Evolutionary conservation across 106 monocot species (phyloP).

Genomic region (Dioscorea dumetorum): DNA sequence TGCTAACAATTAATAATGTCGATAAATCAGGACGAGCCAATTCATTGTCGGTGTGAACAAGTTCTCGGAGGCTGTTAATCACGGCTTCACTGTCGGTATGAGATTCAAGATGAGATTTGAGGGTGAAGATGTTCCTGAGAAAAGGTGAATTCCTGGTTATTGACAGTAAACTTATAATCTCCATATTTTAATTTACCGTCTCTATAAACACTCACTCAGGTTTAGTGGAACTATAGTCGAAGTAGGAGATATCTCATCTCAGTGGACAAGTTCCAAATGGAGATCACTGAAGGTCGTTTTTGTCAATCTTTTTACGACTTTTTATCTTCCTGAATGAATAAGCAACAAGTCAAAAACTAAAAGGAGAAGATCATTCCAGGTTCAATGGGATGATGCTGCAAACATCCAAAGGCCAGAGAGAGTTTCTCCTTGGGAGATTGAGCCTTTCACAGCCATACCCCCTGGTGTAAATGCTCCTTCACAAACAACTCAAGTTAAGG

Average conservation of each 20-base stretch:
- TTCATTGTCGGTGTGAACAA: slow-evolving; percentile 65
- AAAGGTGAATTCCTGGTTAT: slow-evolving; percentile 26
- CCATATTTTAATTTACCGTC: background rate
- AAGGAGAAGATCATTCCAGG: slow-evolving; percentile 17
- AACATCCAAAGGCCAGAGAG: slow-evolving; percentile 47
- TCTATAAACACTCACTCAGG: slow-evolving; percentile 20
- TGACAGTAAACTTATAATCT: background rate
- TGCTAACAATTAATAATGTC: background rate
- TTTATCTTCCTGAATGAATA: too few relatives aligned
- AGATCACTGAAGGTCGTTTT: slow-evolving; percentile 57
- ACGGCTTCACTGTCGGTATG: slow-evolving; percentile 44
- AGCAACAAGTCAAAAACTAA: too few relatives aligned
- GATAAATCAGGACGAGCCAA: slow-evolving; percentile 47
- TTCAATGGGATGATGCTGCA: slow-evolving; percentile 80
- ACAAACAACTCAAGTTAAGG: slow-evolving; percentile 24
- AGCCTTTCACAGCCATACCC: slow-evolving; percentile 22
- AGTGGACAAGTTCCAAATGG: slow-evolving; percentile 77
- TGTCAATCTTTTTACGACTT: background rate
- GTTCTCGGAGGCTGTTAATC: slow-evolving; percentile 52
- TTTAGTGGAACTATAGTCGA: slow-evolving; percentile 71
- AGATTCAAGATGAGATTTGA: slow-evolving; percentile 84
- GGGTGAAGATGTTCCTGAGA: slow-evolving; percentile 79
- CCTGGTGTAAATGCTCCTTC: slow-evolving; percentile 5
- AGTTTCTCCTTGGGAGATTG: slow-evolving; percentile 84
- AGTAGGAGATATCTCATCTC: slow-evolving; percentile 46